Evolutionary conservation across 2,329 filamentous ascomycete genomes (phyloP), one percentile per base, ranked within the genome.

Genomic region (Blastomyces silverae): DNA sequence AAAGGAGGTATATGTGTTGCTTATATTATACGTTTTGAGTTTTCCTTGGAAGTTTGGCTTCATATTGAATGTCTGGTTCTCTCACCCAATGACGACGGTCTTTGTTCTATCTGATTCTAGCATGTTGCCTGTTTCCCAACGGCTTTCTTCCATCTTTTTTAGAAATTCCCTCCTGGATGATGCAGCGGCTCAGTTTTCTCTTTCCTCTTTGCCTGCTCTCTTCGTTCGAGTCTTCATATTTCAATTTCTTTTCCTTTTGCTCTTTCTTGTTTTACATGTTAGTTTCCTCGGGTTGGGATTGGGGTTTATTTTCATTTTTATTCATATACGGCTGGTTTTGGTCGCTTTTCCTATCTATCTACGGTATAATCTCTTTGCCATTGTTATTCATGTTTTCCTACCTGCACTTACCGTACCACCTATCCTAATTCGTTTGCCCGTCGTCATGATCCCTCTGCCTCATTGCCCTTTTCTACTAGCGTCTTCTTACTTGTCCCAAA

Each of bases 221-320:
- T 10, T 46, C 13, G 31, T 31, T 28, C n/a, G 6, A 31, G n/a
- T 37, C 50, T 46, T 53, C 20, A 11, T 53, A 31, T 50, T 48
- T 22, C 48, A 34, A 11, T 39, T 20, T 20, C 28, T 42, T 56
- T 61, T 64, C 42, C 37, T n/a, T 37, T 50, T 44, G 34, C 17
- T 46, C 42, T 20, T 52, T 62, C 15, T 37, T 58, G 22, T 7
- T 7, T 44, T 39, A 39, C 31, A 39, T 11, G 22, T 48, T 59
- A 57, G 31, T 56, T 50, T 46, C 44, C 13, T 61, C 50, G 28
- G 61, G 46, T 57, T 37, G 42, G 25, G 34, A 39, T 61, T 50
- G 15, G 39, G 48, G 20, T 56, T 57, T 39, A 3, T 39, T 57
- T 37, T 57, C 31, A 56, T 20, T 57, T 57, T 34, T 11, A 34